Conservation (phyloP, 2,329 filamentous ascomycete species). For the Ophiosphaerella korrae region DNA sequence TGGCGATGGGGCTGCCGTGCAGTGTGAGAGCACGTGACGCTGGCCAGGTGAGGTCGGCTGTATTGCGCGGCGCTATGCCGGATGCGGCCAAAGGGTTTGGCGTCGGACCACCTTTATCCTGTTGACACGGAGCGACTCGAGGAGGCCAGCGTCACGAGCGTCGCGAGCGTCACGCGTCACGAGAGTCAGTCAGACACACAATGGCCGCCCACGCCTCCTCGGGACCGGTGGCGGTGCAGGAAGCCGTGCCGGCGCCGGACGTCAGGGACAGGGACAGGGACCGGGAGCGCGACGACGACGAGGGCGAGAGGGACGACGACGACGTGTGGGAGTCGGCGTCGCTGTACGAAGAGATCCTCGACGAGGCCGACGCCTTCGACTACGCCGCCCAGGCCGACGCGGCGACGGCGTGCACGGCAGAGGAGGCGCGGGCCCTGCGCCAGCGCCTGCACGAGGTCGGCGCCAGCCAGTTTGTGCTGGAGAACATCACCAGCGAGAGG, state of each 20-base stretch:
- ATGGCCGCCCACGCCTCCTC: slow-evolving; percentile 35
- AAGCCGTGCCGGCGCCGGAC: slow-evolving; percentile 22
- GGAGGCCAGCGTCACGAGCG: too few relatives aligned
- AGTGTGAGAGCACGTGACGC: too few relatives aligned
- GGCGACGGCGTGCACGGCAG: slow-evolving; percentile 34
- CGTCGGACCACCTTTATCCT: not conserved
- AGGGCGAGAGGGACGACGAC: slow-evolving; percentile 15
- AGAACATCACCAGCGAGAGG: slow-evolving; percentile 59
- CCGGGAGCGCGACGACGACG: slow-evolving; percentile 15
- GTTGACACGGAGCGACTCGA: too few relatives aligned
- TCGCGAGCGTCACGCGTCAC: slow-evolving; percentile 8
- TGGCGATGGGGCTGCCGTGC: too few relatives aligned
- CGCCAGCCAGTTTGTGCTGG: slow-evolving; percentile 75
- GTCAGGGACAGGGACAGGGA: slow-evolving; percentile 21
- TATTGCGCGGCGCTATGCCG: too few relatives aligned
- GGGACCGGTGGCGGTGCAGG: slow-evolving; percentile 36
- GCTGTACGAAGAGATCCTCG: slow-evolving; percentile 42
- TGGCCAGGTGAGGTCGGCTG: too few relatives aligned
- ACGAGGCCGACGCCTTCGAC: slow-evolving; percentile 38
- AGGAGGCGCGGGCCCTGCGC: slow-evolving; percentile 70
- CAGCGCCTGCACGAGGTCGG: slow-evolving; percentile 75
- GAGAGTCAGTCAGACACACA: slow-evolving; percentile 14
- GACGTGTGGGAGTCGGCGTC: slow-evolving; percentile 39
- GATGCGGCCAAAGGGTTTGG: too few relatives aligned
- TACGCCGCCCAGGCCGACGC: slow-evolving; percentile 30